Conservation (phyloP, 345 rosid genomes). For the Barbarea vulgaris region DNA sequence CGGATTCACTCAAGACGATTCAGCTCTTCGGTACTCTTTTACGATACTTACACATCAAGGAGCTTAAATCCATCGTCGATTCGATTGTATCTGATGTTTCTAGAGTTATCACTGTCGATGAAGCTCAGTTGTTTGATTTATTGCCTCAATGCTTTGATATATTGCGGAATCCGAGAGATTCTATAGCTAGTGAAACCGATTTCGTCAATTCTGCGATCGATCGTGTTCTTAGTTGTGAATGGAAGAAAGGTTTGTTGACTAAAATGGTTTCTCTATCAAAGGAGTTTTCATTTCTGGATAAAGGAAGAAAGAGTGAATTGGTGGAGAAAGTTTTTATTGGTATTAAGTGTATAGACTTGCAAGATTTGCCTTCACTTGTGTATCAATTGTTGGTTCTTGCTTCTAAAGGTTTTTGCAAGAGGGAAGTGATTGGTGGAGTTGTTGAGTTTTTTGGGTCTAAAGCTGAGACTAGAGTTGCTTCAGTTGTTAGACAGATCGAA, state of each 20-base stretch:
- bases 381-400: constrained; percentile 83
- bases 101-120: constrained; percentile 49
- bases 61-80: constrained; percentile 49
- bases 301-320: constrained; percentile 56
- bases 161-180: constrained; percentile 41
- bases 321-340: constrained; percentile 69
- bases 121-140: constrained; percentile 73
- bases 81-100: constrained; percentile 40
- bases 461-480: constrained; percentile 50
- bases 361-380: constrained; percentile 71
- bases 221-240: constrained; percentile 50
- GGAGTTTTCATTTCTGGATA: constrained; percentile 61
- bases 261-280: constrained; percentile 65
- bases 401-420: constrained; percentile 72
- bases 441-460: constrained; percentile 63
- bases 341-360: constrained; percentile 61
- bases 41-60: constrained; percentile 39
- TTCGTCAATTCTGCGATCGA: constrained; percentile 48
- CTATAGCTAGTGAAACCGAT: constrained; percentile 44
- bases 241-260: constrained; percentile 62
- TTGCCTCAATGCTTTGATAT: constrained; percentile 62
- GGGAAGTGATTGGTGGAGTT: constrained; percentile 73
- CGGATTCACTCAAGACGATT: constrained; percentile 63
- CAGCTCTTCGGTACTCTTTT: constrained; percentile 55
- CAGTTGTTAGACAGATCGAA: constrained; percentile 69